These are phyloP conservation scores for Aaosphaeria arxii DNA, from an alignment of 2,329 filamentous ascomycete genomes.

Conservation along the genomic window DNA sequence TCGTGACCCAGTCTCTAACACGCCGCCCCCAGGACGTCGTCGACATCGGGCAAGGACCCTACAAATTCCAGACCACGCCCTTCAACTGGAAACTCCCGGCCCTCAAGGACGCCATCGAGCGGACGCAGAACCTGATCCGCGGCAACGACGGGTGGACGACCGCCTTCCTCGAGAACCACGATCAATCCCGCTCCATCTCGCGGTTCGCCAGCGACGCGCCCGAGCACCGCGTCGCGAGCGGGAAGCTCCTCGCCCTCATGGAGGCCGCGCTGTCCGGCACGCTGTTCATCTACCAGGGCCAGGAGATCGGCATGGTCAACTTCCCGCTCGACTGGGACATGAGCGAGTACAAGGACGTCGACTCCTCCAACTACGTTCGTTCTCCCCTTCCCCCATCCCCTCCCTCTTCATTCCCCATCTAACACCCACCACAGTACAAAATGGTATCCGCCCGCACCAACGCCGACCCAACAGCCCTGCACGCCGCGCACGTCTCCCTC, in stretches of 20 bases:
- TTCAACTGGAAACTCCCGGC: conserved; percentile 28
- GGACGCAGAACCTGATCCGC: conserved; percentile 29
- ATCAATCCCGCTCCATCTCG: conserved; percentile 49
- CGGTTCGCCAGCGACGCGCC: conserved; percentile 49
- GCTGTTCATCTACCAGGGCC: conserved; percentile 50
- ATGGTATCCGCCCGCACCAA: conserved; percentile 27
- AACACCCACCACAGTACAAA: conserved; percentile 27
- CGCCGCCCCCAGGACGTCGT: conserved; percentile 31
- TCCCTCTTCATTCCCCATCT: not conserved
- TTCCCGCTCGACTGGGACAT: conserved; percentile 43
- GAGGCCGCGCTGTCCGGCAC: conserved; percentile 49
- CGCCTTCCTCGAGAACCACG: conserved; percentile 54
- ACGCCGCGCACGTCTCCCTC: conserved; percentile 51
- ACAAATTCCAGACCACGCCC: conserved; percentile 35
- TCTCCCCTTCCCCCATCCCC: not conserved
- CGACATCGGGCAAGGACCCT: conserved; percentile 33
- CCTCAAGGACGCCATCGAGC: conserved; percentile 28
- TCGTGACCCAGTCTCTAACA: not conserved
- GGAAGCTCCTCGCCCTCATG: conserved; percentile 49
- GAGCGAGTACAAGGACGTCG: conserved; percentile 51
- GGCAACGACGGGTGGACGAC: conserved; percentile 45
- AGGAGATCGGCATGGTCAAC: conserved; percentile 53
- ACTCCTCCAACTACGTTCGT: conserved; percentile 51
- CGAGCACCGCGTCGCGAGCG: conserved; percentile 43
- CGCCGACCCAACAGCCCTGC: conserved; percentile 36